These are phyloP conservation scores for Neurospora crassa DNA, from an alignment of 2,329 filamentous ascomycete species.

Conservation along the genomic window DNA sequence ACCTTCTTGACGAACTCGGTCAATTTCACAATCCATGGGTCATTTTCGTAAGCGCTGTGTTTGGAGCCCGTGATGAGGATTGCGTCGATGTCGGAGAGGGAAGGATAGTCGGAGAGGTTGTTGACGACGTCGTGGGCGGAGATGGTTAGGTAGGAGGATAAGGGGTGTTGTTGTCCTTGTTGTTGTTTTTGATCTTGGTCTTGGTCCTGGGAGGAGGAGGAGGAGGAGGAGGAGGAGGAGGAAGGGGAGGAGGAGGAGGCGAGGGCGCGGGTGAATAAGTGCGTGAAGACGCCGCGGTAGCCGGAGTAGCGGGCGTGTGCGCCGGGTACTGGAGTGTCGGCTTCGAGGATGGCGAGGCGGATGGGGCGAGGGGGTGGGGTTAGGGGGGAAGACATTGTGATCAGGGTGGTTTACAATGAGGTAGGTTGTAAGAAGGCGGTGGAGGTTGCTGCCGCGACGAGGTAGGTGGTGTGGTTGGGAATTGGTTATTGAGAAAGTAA, in stretches of 20 bases:
- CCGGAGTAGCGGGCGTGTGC: constrained; percentile 56
- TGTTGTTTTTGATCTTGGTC: too few species aligned
- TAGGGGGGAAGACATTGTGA: constrained; percentile 15
- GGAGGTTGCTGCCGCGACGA: background rate
- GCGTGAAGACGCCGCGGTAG: constrained; percentile 63
- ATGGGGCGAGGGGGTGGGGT: constrained; percentile 34
- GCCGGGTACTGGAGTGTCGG: constrained; percentile 64
- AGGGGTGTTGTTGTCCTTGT: constrained; percentile 23
- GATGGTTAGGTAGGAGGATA: constrained; percentile 38
- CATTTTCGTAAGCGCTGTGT: constrained; percentile 62
- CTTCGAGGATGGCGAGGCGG: constrained; percentile 80
- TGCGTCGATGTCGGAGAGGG: constrained; percentile 66
- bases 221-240: too few species aligned
- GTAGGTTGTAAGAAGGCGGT: background rate
- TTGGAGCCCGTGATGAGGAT: constrained; percentile 71
- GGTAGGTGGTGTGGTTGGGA: background rate
- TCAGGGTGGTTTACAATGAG: background rate
- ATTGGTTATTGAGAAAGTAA: background rate
- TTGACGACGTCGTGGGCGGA: constrained; percentile 62
- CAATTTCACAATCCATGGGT: constrained; percentile 67
- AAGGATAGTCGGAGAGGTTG: constrained; percentile 50
- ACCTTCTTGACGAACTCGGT: constrained; percentile 54
- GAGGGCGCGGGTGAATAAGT: constrained; percentile 46
- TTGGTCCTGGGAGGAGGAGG: too few species aligned
- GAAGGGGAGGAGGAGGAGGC: constrained; percentile 27